A percentile compares a stretch with the other conserved stretches of the same genome.
Conservation (phyloP, 768 basidiomycete genomes). For the Naganishia vishniacii region DNA sequence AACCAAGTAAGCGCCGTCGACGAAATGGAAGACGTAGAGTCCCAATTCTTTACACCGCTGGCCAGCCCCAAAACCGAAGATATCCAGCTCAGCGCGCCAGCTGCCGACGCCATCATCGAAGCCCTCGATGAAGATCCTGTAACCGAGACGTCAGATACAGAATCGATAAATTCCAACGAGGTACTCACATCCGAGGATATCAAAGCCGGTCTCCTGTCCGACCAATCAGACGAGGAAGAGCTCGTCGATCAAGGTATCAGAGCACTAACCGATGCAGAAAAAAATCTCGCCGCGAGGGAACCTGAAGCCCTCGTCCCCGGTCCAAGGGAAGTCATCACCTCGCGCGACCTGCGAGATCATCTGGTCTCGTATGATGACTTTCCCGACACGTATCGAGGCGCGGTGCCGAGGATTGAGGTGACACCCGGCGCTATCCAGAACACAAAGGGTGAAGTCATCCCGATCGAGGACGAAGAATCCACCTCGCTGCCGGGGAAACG, state of each 20-base stretch:
- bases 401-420: slow-evolving; percentile 23
- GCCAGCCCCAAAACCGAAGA: background rate
- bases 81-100: background rate
- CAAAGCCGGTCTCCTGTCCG: background rate
- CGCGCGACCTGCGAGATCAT: slow-evolving; percentile 18
- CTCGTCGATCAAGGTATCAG: background rate
- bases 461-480: slow-evolving; percentile 23
- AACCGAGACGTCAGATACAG: background rate
- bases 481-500: slow-evolving; percentile 25
- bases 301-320: slow-evolving; percentile 22
- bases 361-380: slow-evolving; percentile 6
- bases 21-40: background rate
- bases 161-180: slow-evolving; percentile 4
- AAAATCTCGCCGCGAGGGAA: background rate
- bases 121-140: too few relatives aligned
- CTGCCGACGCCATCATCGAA: too few relatives aligned
- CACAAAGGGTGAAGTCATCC: slow-evolving; percentile 24
- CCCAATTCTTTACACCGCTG: background rate
- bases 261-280: slow-evolving; percentile 25
- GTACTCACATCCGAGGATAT: slow-evolving; percentile 19
- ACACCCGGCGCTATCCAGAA: slow-evolving; percentile 26
- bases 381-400: background rate
- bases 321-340: slow-evolving; percentile 13
- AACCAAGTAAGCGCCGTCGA: too few relatives aligned
- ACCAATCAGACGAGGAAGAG: background rate